Evolutionary conservation across 768 basidiomycete genomes (phyloP), one percentile per base, ranked within the genome.

Genomic region (Tricholoma sp.): DNA sequence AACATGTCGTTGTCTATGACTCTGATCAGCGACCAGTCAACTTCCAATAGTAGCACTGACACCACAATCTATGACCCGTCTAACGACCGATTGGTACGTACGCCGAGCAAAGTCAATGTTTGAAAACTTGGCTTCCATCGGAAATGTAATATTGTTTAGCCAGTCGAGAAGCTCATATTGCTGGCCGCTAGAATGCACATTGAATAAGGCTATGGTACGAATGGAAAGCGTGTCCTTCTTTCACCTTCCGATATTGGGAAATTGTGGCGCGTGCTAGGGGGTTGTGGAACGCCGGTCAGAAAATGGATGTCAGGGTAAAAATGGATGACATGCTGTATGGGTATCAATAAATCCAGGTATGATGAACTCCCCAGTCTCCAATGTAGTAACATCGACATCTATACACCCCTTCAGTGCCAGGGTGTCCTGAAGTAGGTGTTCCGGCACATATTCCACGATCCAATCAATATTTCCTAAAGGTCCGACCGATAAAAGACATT

Each of bases 301-400:
- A 16, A 19, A 19, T 1, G 21, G 21, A 18, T 50, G 7, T 16
- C 27, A 10, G 8, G 47, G 24, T 27, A 49, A 50, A 27, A 50
- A 50, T 29, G 29, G 3, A 31, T 41, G 31, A 69, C 87, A 67
- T 66, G 94, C 94, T 32, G 88, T 91, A 71, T 96, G 94, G 29
- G 94, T 96, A 76, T 97, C 94, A 54, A 95, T 75, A 68, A 96
- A 84, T 3, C 94, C 94, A 5, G 94, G 94, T 66, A 92, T 82
- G 56, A 96, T 64, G 66, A 94, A 94, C 61, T 85, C 77, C 14
- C 83, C 83, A 2, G 76, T 69, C 10, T 69, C 69, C 49, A 86
- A 66, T n/a, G 56, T 56, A 8, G 80, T 66, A 4, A 83, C 64
- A 18, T 79, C 69, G 5, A 79, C 66, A 43, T 80, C 72, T 8